A percentile compares a stretch with the other conserved stretches of the same genome.
phyloP scores from a whole-genome alignment of 106 monocot species.

The Xerophyta viscosa region DNA sequence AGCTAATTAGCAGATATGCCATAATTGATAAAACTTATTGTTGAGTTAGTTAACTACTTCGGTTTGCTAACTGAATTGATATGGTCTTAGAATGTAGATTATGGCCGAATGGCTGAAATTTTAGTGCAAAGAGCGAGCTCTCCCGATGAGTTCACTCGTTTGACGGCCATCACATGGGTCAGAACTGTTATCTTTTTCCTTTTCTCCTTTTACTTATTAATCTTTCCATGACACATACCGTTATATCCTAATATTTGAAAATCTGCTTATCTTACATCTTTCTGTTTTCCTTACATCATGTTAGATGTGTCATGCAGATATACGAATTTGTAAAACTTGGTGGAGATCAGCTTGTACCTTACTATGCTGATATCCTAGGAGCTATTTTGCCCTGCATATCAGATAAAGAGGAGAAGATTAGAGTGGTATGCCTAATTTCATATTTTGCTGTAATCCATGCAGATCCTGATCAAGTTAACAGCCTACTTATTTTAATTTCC shows the following conservation, averaged over 20 bases:
- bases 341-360: slow-evolving; percentile 84
- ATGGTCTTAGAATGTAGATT: slow-evolving; percentile 92
- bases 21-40: too few relatives aligned
- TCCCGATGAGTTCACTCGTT: slow-evolving; percentile 86
- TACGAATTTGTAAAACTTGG: slow-evolving; percentile 97
- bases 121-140: slow-evolving; percentile 80
- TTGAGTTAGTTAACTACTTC: background rate
- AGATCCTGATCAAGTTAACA: background rate
- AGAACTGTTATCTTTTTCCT: slow-evolving; percentile 11
- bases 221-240: too few relatives aligned
- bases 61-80: slow-evolving; percentile 1
- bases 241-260: too few relatives aligned
- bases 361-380: slow-evolving; percentile 91
- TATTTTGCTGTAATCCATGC: background rate
- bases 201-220: too few relatives aligned
- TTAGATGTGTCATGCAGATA: slow-evolving; percentile 45
- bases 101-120: slow-evolving; percentile 99
- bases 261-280: background rate
- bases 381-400: slow-evolving; percentile 92
- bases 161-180: slow-evolving; percentile 96
- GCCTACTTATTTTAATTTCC: background rate
- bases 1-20: too few relatives aligned
- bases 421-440: slow-evolving; percentile 28
- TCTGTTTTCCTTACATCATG: background rate
- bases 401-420: slow-evolving; percentile 85